Conservation (phyloP, 495 filamentous ascomycete species). For the Podospora comata region DNA sequence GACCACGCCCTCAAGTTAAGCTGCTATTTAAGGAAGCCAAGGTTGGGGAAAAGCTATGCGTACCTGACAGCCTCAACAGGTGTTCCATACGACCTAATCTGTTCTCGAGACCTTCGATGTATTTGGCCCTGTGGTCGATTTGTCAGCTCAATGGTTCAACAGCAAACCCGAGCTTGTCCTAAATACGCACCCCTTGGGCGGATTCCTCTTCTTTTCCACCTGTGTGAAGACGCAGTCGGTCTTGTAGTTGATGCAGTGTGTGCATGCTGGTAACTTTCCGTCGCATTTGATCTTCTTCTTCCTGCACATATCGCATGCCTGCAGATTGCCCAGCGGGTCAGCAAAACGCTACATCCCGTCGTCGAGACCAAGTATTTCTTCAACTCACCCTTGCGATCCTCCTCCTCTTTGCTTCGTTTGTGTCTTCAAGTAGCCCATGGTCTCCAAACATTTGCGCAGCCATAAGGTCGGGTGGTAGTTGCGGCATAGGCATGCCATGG, state of each 20-base stretch:
- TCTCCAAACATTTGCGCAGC: slow-evolving; percentile 62
- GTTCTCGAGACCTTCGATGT: slow-evolving; percentile 97
- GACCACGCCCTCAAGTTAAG: neutral
- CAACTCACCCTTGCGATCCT: slow-evolving; percentile 81
- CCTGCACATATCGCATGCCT: slow-evolving; percentile 98
- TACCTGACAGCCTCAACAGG: slow-evolving; percentile 77
- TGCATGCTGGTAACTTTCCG: slow-evolving; percentile 90
- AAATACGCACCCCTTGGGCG: slow-evolving; percentile 79
- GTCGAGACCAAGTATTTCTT: neutral
- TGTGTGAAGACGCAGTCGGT: slow-evolving; percentile 97
- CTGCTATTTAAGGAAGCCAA: neutral
- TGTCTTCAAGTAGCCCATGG: slow-evolving; percentile 57
- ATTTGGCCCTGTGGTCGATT: slow-evolving; percentile 68
- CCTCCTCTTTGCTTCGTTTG: slow-evolving; percentile 83
- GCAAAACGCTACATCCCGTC: slow-evolving; percentile 11
- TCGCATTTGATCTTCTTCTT: slow-evolving; percentile 99
- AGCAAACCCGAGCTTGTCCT: neutral
- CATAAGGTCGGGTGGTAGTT: slow-evolving; percentile 50
- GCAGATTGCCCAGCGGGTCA: slow-evolving; percentile 25
- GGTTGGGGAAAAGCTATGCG: neutral
- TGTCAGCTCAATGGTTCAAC: slow-evolving; percentile 21
- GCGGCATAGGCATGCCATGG: slow-evolving; percentile 55
- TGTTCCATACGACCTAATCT: slow-evolving; percentile 91
- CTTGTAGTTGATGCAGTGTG: slow-evolving; percentile 97
- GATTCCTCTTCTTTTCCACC: slow-evolving; percentile 97